Conservation (phyloP, 179 eudicot species). For the Spinacia oleracea region DNA sequence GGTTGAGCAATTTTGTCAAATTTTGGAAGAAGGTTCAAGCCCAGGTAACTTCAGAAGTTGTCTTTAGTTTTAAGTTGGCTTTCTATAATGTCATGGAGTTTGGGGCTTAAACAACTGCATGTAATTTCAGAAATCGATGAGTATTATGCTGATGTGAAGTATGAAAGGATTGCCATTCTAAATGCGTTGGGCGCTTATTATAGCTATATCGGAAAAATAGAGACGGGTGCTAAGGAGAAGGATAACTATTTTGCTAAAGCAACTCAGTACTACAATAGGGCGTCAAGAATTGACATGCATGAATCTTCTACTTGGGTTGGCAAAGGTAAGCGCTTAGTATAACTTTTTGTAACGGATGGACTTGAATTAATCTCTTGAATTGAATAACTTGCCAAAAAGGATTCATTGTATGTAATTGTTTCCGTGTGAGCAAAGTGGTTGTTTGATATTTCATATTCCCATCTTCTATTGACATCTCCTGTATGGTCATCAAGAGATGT, state of each 20-base stretch:
- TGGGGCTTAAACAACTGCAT: not conserved
- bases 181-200: constrained; percentile 93
- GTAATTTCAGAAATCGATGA: constrained; percentile 81
- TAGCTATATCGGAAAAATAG: constrained; percentile 87
- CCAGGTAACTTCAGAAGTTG: constrained; percentile 48
- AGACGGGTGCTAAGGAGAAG: constrained; percentile 74
- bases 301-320: constrained; percentile 99
- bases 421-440: not conserved
- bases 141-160: constrained; percentile 86
- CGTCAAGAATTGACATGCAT: constrained; percentile 90
- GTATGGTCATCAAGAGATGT: not conserved
- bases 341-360: not conserved
- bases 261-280: constrained; percentile 83
- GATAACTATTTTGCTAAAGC: constrained; percentile 73
- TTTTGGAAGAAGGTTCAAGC: constrained; percentile 94
- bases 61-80: not conserved
- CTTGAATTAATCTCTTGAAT: not conserved
- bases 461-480: not conserved
- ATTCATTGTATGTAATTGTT: not conserved
- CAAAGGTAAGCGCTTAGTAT: constrained; percentile 55
- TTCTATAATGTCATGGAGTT: not conserved
- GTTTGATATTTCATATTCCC: not conserved
- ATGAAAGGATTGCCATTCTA: constrained; percentile 91
- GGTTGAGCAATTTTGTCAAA: constrained; percentile 76
- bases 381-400: not conserved